These are phyloP conservation scores for Aspergillus sclerotiicarbonarius DNA, from an alignment of 495 filamentous ascomycete species.

Conservation along the genomic window DNA sequence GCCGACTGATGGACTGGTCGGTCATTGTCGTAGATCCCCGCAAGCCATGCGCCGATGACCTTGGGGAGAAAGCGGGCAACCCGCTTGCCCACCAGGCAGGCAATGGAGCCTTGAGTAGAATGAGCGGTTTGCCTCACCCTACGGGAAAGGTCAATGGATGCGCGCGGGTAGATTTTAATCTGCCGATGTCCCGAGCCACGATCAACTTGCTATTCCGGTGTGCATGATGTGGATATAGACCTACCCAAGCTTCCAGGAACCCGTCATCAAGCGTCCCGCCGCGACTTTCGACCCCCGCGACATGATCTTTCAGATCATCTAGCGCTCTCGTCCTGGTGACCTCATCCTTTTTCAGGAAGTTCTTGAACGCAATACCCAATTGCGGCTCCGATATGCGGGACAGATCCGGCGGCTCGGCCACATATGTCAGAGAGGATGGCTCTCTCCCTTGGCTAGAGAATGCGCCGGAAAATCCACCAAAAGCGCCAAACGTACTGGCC, in stretches of 20 bases:
- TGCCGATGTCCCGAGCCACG: slow-evolving; percentile 35
- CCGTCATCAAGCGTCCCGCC: slow-evolving; percentile 66
- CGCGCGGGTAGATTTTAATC: slow-evolving; percentile 81
- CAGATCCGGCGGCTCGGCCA: slow-evolving; percentile 81
- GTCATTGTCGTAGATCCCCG: slow-evolving; percentile 84
- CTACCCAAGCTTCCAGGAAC: slow-evolving; percentile 83
- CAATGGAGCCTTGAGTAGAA: slow-evolving; percentile 67
- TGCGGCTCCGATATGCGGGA: slow-evolving; percentile 73
- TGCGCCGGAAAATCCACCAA: slow-evolving; percentile 44
- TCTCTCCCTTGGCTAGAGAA: slow-evolving; percentile 46
- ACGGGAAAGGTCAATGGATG: slow-evolving; percentile 83
- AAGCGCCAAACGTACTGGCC: slow-evolving; percentile 46
- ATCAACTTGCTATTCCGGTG: slow-evolving; percentile 14
- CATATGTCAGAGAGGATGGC: slow-evolving; percentile 71
- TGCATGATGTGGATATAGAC: slow-evolving; percentile 31
- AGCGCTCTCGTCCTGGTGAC: slow-evolving; percentile 91
- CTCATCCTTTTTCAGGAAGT: slow-evolving; percentile 86
- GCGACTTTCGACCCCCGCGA: slow-evolving; percentile 46
- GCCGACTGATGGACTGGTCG: slow-evolving; percentile 67
- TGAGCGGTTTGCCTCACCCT: slow-evolving; percentile 84
- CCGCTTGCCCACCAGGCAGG: slow-evolving; percentile 70
- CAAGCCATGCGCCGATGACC: slow-evolving; percentile 82
- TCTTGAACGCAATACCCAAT: slow-evolving; percentile 85
- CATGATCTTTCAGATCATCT: slow-evolving; percentile 72
- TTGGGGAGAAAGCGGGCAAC: slow-evolving; percentile 73